A percentile compares a stretch with the other conserved stretches of the same genome.
Conservation (phyloP, 208 protist genomes). For the Trypanosoma rangeli region DNA sequence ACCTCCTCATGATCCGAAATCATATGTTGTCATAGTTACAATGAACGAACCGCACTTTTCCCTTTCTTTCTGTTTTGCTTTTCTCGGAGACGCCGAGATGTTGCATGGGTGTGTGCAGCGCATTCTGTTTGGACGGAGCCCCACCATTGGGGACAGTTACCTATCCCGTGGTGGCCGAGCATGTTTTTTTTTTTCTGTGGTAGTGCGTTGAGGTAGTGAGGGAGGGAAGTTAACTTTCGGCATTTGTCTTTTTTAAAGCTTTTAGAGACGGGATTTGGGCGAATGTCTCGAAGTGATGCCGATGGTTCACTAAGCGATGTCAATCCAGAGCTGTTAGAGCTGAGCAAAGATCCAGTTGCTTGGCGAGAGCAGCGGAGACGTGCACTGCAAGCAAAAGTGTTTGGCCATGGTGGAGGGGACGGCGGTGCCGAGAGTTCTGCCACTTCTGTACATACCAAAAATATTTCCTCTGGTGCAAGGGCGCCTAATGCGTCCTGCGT, state of each 20-base stretch:
- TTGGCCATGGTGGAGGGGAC: constrained; percentile 23
- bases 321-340: constrained; percentile 62
- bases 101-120: constrained; percentile 17
- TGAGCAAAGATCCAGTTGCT: constrained; percentile 58
- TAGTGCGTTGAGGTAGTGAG: neutral
- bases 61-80: neutral
- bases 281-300: constrained; percentile 29
- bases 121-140: constrained; percentile 63
- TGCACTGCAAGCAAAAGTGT: constrained; percentile 72
- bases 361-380: constrained; percentile 79
- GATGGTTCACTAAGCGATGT: constrained; percentile 75
- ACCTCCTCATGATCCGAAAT: constrained; percentile 23
- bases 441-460: neutral
- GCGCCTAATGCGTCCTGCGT: neutral
- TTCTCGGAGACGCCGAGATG: neutral
- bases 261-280: neutral
- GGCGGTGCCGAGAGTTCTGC: neutral
- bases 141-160: constrained; percentile 19
- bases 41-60: constrained; percentile 13
- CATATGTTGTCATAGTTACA: constrained; percentile 37
- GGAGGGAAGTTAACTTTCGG: neutral
- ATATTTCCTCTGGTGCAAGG: neutral
- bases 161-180: neutral
- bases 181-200: constrained; percentile 15
- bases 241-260: constrained; percentile 15